Base-by-base conservation (phyloP, 1,284 basidiomycete species). In the Sporisorium graminicola region DNA sequence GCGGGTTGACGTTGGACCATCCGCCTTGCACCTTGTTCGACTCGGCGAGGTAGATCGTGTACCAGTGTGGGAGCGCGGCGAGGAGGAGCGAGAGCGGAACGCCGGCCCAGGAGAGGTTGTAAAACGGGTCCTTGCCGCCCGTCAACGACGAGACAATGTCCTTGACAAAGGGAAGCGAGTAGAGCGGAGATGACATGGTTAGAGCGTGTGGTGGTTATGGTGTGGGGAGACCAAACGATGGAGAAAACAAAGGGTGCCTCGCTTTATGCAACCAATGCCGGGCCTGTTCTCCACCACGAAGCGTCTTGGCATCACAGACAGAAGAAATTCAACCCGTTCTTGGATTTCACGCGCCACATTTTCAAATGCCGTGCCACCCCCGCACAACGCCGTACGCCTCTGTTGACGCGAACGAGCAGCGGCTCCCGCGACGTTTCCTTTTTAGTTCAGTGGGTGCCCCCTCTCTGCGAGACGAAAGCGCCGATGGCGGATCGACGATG, bases 1-100 rank as follows among this genome's bases (percentile, higher is more conserved):
- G 71, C 1, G 81, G 81, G 64, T 81, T 82, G 33, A 76, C 61
- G 69, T 82, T 82, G 37, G 54, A 58, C 81, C 81, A 82, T 18
- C 81, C 81, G 13, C 79, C 79, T 40, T 81, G 72, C 29, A 82
- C 44, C 49, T 74, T 69, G 60, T 78, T 70, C 26, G 53, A 51
- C 37, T 80, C 55, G 52, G 74, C 69, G 20, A 78, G 65, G 51
- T 72, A 72, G 64, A 82, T 82, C 3, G 79, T 74, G 58, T 79
- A 81, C 81, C 81, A 81, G 62, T 81, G 79, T 3, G 79, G 73
- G 14, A 61, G 42, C 3, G 78, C 78, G 3, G 78, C 76, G 20
- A 80, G 31, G 14, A 65, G 42, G 40, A 77, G 69, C 1, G 57
- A 60, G 37, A 58, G 46, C 14, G 73, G 70, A 10, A 68, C 56